Base-by-base conservation (phyloP, 768 basidiomycete species). In the Pisolithus sp. region DNA sequence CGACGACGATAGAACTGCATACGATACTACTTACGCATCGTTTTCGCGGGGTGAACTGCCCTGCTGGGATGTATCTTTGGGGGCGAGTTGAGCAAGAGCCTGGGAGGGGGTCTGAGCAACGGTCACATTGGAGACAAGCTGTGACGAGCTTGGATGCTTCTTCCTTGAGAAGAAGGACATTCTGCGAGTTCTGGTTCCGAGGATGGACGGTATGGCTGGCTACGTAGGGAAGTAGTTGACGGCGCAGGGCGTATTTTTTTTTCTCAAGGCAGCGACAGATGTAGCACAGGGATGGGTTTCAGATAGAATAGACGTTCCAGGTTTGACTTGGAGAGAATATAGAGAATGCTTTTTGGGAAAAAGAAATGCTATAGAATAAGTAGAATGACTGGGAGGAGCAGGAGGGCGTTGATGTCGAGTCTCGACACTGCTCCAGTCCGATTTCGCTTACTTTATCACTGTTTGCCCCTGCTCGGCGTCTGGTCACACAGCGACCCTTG, bases 91-190 rank as follows among this genome's bases (percentile, higher is more conserved):
- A 39, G 81, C 81, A 7, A 86, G 76, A 31, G 85, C 84, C 64
- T 86, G 82, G 53, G 77, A 81, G 7, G 83, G 80, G 7, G 83
- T 79, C 64, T 83, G 81, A 7, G 79, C 73, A 49, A 83, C 71
- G 40, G 81, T 77, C 58, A 83, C 81, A 61, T 69, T 70, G 28
- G 77, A 57, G 24, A 72, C 62, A 49, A 71, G 69, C 58, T 76
- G 76, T 21, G 68, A 70, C 58, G 72, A 69, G 46, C 72, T 78
- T 49, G 80, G 76, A 57, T 83, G 79, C 80, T 88, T 90, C 84
- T 83, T 89, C 79, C 87, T 80, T 41, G 81, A 85, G 80, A 92
- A 92, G 87, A 90, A 92, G 78, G 88, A 89, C 89, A 92, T 92
- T 82, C 85, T 85, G 69, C 83, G 73, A 57, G 80, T 63, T 70